Evolutionary conservation across 2,329 filamentous ascomycete genomes (phyloP).

Genomic region (Cytospora paraplurivora): DNA sequence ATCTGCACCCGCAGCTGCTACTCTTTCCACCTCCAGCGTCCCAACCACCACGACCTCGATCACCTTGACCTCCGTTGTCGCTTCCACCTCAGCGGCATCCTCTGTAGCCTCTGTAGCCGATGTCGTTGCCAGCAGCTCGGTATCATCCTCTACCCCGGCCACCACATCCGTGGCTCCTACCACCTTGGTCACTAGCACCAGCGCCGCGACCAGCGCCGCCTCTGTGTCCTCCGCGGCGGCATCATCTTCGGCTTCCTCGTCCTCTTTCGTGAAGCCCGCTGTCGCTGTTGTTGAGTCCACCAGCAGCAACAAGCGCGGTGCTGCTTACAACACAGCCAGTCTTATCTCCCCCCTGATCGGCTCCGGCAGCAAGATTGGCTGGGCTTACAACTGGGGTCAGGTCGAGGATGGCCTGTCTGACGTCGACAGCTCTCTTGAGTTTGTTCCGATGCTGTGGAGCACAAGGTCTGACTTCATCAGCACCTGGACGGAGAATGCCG

Average conservation of each 20-base stretch:
- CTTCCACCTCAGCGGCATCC: constrained; percentile 7
- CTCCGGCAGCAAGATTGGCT: constrained; percentile 49
- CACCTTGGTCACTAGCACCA: constrained; percentile 20
- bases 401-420: constrained; percentile 44
- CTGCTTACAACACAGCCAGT: constrained; percentile 65
- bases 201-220: constrained; percentile 21
- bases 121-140: too few relatives aligned
- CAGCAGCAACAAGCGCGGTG: constrained; percentile 60
- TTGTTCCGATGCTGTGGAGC: constrained; percentile 70
- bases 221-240: too few relatives aligned
- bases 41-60: neutral
- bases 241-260: constrained; percentile 30
- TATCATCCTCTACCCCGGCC: constrained; percentile 9
- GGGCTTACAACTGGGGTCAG: constrained; percentile 72
- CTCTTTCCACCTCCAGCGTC: neutral
- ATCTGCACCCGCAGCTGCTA: neutral
- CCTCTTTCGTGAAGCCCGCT: constrained; percentile 14
- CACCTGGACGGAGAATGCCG: constrained; percentile 54
- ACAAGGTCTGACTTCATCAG: constrained; percentile 45
- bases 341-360: constrained; percentile 55
- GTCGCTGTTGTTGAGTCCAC: constrained; percentile 16
- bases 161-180: constrained; percentile 23
- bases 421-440: constrained; percentile 47
- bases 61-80: constrained; percentile 16
- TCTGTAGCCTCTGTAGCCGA: too few relatives aligned